phyloP scores from a whole-genome alignment of 805 yeast species.

The Candida berthetii region DNA sequence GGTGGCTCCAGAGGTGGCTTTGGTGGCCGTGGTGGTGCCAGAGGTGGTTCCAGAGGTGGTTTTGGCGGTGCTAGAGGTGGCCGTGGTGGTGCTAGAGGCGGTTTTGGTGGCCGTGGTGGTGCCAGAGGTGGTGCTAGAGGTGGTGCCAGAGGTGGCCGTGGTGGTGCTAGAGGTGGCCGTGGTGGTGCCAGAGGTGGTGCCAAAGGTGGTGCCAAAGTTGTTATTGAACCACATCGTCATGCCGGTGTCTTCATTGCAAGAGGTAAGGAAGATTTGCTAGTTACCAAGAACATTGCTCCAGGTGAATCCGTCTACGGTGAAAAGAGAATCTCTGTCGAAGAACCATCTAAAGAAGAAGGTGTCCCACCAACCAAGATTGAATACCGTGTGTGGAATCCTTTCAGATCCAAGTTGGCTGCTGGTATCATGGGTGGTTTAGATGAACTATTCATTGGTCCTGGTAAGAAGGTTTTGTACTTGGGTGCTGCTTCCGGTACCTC shows the following conservation, averaged over 20 bases:
- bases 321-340: slow-evolving; percentile 91
- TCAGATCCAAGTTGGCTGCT: slow-evolving; percentile 99
- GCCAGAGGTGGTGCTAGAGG: slow-evolving; percentile 48
- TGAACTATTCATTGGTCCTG: slow-evolving; percentile 95
- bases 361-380: slow-evolving; percentile 91
- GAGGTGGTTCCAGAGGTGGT: slow-evolving; percentile 42
- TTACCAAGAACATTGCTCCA: slow-evolving; percentile 95
- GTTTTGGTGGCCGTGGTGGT: slow-evolving; percentile 41
- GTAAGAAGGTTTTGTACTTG: slow-evolving; percentile 92
- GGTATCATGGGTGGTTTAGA: slow-evolving; percentile 99
- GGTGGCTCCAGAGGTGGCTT: slow-evolving; percentile 46
- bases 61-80: slow-evolving; percentile 33
- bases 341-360: slow-evolving; percentile 83
- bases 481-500: slow-evolving; percentile 99
- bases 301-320: slow-evolving; percentile 99
- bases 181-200: slow-evolving; percentile 82
- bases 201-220: slow-evolving; percentile 89
- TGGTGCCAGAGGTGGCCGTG: slow-evolving; percentile 46
- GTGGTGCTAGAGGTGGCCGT: slow-evolving; percentile 51
- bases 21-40: slow-evolving; percentile 35
- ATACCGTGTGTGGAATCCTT: slow-evolving; percentile 99
- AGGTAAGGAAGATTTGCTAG: slow-evolving; percentile 98
- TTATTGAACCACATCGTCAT: slow-evolving; percentile 98
- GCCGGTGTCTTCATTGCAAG: slow-evolving; percentile 99
- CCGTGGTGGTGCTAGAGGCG: slow-evolving; percentile 43